These are phyloP conservation scores for Lichtheimia ramosa DNA, from an alignment of 371 early-diverging fungal genomes.

Conservation along the genomic window DNA sequence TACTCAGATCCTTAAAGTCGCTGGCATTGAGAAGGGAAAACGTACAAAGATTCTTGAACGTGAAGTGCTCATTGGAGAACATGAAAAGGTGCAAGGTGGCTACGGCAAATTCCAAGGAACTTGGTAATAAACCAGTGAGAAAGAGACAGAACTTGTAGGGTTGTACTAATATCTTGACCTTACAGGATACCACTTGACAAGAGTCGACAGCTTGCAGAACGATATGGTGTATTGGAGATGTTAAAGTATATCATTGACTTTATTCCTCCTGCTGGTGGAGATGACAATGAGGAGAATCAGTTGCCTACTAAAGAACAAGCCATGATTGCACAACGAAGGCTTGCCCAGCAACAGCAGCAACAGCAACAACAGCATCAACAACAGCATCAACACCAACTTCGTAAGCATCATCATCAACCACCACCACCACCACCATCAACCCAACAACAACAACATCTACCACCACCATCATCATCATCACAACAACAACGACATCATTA, in stretches of 20 bases:
- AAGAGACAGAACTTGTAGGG: neutral
- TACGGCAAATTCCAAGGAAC: slow-evolving; percentile 98
- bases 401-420: neutral
- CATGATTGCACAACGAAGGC: slow-evolving; percentile 7
- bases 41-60: slow-evolving; percentile 94
- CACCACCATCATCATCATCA: neutral
- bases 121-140: slow-evolving; percentile 49
- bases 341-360: slow-evolving; percentile 1
- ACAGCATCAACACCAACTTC: neutral
- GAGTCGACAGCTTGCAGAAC: slow-evolving; percentile 72
- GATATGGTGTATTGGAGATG: slow-evolving; percentile 65
- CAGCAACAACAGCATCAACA: neutral
- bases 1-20: slow-evolving; percentile 96
- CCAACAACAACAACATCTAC: neutral
- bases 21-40: slow-evolving; percentile 89
- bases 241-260: slow-evolving; percentile 69
- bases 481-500: neutral
- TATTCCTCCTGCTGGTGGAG: slow-evolving; percentile 39
- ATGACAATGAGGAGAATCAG: slow-evolving; percentile 10
- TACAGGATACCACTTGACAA: slow-evolving; percentile 80
- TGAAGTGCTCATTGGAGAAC: slow-evolving; percentile 79
- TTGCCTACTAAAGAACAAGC: slow-evolving; percentile 34
- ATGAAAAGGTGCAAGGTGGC: slow-evolving; percentile 97
- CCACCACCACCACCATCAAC: too few species aligned
- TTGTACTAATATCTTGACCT: neutral